Evolutionary conservation across 371 early-diverging fungal species (phyloP).

Genomic region (Rhizomucor pusillus): DNA sequence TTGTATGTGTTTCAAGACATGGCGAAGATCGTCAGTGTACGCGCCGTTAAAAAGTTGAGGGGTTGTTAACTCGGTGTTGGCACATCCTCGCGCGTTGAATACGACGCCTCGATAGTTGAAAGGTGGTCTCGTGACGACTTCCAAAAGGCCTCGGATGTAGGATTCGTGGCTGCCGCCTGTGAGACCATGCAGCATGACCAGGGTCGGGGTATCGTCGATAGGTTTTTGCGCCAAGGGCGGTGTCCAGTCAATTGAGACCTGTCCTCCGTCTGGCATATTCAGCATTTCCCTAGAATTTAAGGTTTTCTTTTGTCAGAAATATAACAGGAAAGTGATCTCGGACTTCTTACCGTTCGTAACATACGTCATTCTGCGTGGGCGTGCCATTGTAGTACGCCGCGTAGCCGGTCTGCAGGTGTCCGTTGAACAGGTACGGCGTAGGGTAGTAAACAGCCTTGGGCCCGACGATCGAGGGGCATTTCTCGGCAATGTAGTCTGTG

Average conservation of each 20-base stretch:
- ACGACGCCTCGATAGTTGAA: constrained; percentile 76
- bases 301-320: not conserved
- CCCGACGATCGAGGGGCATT: constrained; percentile 43
- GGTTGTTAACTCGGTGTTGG: constrained; percentile 67
- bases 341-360: constrained; percentile 52
- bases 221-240: constrained; percentile 48
- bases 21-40: constrained; percentile 79
- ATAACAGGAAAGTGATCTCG: not conserved
- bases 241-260: constrained; percentile 86
- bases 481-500: constrained; percentile 34
- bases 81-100: constrained; percentile 89
- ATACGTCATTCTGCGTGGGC: constrained; percentile 32
- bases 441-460: constrained; percentile 42
- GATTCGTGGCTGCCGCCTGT: constrained; percentile 89
- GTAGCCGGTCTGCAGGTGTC: constrained; percentile 64
- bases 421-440: constrained; percentile 57
- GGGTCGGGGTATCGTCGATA: constrained; percentile 58
- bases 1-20: constrained; percentile 58
- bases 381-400: constrained; percentile 49
- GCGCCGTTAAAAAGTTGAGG: constrained; percentile 83
- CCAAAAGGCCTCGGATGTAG: constrained; percentile 76
- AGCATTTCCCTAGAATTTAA: constrained; percentile 71
- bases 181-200: constrained; percentile 85
- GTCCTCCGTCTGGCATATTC: constrained; percentile 79
- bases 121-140: constrained; percentile 48